Evolutionary conservation across 2,329 filamentous ascomycete genomes (phyloP).

Genomic region (Colletotrichum sublineola): DNA sequence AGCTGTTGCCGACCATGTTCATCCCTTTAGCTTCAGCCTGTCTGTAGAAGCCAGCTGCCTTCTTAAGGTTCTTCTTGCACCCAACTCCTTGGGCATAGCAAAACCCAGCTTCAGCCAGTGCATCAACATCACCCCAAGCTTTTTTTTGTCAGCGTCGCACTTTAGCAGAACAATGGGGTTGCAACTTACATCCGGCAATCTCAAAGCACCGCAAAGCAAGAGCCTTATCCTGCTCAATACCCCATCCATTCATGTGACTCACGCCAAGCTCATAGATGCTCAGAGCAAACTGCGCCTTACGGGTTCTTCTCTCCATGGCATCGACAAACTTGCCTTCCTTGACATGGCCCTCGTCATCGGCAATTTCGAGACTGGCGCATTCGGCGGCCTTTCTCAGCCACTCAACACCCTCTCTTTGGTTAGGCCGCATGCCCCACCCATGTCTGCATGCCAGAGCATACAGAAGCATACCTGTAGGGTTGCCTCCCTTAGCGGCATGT

Average conservation of each 20-base stretch:
- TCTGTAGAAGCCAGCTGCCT: conserved; percentile 91
- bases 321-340: conserved; percentile 75
- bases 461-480: conserved; percentile 94
- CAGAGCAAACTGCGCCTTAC: conserved; percentile 92
- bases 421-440: conserved; percentile 97
- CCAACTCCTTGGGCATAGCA: conserved; percentile 95
- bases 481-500: conserved; percentile 85
- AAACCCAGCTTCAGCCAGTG: conserved; percentile 92
- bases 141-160: not conserved
- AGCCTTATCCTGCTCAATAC: conserved; percentile 90
- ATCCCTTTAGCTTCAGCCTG: conserved; percentile 93
- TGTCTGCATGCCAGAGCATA: conserved; percentile 96
- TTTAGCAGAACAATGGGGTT: not conserved
- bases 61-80: conserved; percentile 96
- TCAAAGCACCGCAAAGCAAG: conserved; percentile 94
- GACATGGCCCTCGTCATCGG: conserved; percentile 79
- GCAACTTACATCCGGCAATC: conserved; percentile 83
- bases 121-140: conserved; percentile 96
- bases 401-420: conserved; percentile 88
- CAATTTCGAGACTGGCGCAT: conserved; percentile 83
- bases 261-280: conserved; percentile 97
- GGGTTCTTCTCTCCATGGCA: conserved; percentile 79
- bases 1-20: conserved; percentile 98
- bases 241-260: conserved; percentile 98
- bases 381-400: conserved; percentile 96